Base-by-base conservation (phyloP, 192 early-diverging fungal genomes). In the Coemansia sp. region DNA sequence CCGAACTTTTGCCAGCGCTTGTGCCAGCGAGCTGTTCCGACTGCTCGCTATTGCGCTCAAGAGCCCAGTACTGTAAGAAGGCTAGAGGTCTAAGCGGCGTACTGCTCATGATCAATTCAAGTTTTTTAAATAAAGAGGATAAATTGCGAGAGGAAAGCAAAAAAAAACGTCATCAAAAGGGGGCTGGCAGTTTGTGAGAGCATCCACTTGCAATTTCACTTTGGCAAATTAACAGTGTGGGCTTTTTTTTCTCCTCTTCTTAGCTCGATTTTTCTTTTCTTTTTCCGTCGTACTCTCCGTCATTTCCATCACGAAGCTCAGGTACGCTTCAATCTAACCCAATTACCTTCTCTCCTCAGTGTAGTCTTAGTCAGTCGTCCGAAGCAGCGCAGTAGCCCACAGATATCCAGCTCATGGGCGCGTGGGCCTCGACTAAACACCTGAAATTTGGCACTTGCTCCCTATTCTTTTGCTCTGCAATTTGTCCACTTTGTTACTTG, bases 11-110 rank as follows among this genome's bases (percentile, higher is more conserved):
- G 59, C 53, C 35, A n/a, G 30, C 3, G 45, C 39, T 29, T 10
- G 24, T 9, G 29, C 16, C 29, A 30, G 60, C 15, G 60, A 29
- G 39, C 32, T 61, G 15, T 52, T 45, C 49, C 27, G 22, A 24
- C 52, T 50, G 30, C 44, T 38, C 44, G 3, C 41, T 49, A 39
- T 62, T 41, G 47, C 75, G 76, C 65, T 74, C 68, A 40, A 61
- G 43, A 34, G 68, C 76, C 71, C 71, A 79, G 56, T 47, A 60
- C 50, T 64, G 68, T 53, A 74, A 61, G 55, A 79, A 79, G 1
- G 20, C 59, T 24, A 71, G 75, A 43, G 65, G 44, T 20, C 52
- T 58, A 18, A 35, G 24, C 24, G 44, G 22, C 8, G 58, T 22
- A 30, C 37, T 12, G 35, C 35, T 16, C 58, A 59, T 59, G 53